Conservation (phyloP, 2,329 filamentous ascomycete species). For the Aspergillus fumigatiaffinis region DNA sequence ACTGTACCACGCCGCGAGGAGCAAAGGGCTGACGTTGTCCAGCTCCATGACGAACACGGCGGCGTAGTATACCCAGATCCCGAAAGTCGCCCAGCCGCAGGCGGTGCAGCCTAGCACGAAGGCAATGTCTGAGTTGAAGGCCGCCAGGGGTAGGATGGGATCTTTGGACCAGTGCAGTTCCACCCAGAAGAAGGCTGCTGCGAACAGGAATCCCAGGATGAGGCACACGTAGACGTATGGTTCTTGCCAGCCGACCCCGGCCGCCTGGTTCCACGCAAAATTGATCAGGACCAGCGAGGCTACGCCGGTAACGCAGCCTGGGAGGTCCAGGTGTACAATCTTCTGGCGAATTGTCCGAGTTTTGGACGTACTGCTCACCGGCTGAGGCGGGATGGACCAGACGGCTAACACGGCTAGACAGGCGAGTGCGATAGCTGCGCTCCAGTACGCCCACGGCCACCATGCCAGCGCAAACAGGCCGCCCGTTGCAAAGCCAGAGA, state of each 20-base stretch:
- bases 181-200: conserved; percentile 52
- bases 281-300: conserved; percentile 57
- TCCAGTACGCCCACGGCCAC: conserved; percentile 51
- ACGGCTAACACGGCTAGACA: conserved; percentile 31
- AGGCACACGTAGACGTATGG: conserved; percentile 53
- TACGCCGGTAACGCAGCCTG: conserved; percentile 45
- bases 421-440: conserved; percentile 21
- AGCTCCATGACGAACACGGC: conserved; percentile 5
- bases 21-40: not conserved
- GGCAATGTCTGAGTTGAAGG: conserved; percentile 22
- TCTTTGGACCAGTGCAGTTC: conserved; percentile 40
- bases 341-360: conserved; percentile 4
- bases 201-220: conserved; percentile 52
- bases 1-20: conserved; percentile 8
- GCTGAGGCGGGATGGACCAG: conserved; percentile 18
- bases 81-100: conserved; percentile 40
- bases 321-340: conserved; percentile 31
- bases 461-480: conserved; percentile 38
- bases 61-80: conserved; percentile 40
- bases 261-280: conserved; percentile 62
- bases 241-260: conserved; percentile 53
- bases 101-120: conserved; percentile 41
- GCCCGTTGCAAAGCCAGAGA: conserved; percentile 37
- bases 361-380: not conserved
- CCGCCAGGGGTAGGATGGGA: conserved; percentile 53